Percentiles rank a stretch among this genome's conserved stretches.
These are phyloP conservation scores for Pyricularia sp. DNA, from an alignment of 2,329 filamentous ascomycete species.

Conservation along the genomic window DNA sequence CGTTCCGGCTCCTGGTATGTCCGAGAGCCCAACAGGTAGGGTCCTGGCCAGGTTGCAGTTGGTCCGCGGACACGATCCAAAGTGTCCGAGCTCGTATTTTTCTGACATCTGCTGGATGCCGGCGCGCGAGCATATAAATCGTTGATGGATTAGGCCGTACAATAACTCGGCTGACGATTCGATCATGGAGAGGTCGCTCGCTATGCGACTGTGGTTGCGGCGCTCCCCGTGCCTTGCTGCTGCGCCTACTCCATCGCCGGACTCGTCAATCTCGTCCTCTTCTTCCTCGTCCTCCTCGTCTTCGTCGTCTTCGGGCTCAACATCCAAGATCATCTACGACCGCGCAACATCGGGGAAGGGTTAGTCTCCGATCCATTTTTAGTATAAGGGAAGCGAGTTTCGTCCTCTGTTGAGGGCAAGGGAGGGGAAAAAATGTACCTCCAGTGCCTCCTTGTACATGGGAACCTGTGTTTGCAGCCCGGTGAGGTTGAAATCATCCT, in stretches of 20 bases:
- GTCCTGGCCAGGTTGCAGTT: constrained; percentile 86
- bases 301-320: constrained; percentile 92
- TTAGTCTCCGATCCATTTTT: neutral
- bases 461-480: constrained; percentile 90
- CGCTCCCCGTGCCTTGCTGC: constrained; percentile 53
- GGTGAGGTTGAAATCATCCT: constrained; percentile 98
- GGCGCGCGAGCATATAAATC: constrained; percentile 92
- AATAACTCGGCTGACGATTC: constrained; percentile 97
- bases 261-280: constrained; percentile 64
- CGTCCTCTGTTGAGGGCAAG: neutral
- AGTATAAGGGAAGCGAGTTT: constrained; percentile 8
- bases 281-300: constrained; percentile 76
- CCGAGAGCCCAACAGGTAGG: constrained; percentile 84
- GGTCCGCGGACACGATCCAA: constrained; percentile 89
- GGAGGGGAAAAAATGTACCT: constrained; percentile 39
- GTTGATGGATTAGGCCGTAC: constrained; percentile 95
- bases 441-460: constrained; percentile 97
- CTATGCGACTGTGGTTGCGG: constrained; percentile 73
- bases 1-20: constrained; percentile 92
- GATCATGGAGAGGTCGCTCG: constrained; percentile 88
- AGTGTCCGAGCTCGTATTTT: constrained; percentile 96
- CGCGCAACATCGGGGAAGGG: neutral
- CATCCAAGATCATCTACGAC: constrained; percentile 87
- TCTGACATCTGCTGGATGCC: constrained; percentile 99
- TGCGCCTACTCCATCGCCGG: constrained; percentile 43